A percentile compares a stretch with the other conserved stretches of the same genome.
These are phyloP conservation scores for Euphorbia pulcherrima DNA, from an alignment of 345 rosid genomes.

Conservation along the genomic window DNA sequence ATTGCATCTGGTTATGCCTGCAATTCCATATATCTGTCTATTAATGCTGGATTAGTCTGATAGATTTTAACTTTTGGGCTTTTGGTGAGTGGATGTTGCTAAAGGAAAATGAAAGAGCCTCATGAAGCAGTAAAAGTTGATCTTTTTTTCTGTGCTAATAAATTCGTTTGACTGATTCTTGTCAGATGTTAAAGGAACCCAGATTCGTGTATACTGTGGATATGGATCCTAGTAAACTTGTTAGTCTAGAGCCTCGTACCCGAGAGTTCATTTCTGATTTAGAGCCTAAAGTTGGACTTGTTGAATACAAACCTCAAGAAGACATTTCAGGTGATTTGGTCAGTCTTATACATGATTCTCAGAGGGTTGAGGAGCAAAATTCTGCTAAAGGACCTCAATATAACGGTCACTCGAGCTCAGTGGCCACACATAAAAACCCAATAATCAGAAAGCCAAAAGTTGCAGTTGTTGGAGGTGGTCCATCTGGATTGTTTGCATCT, in stretches of 20 bases:
- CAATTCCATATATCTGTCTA: background rate
- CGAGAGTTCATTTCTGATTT: conserved; percentile 70
- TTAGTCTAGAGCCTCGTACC: conserved; percentile 76
- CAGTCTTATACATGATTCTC: conserved; percentile 46
- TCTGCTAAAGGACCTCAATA: conserved; percentile 20
- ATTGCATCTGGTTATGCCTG: background rate
- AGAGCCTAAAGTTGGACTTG: conserved; percentile 62
- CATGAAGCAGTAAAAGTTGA: background rate
- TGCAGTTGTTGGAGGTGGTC: conserved; percentile 87
- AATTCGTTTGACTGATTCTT: conserved; percentile 19
- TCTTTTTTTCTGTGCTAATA: background rate
- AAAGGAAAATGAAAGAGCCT: conserved; percentile 1
- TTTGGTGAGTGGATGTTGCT: background rate
- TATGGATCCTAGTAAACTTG: conserved; percentile 68
- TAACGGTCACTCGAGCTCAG: conserved; percentile 20
- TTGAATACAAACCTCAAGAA: conserved; percentile 51
- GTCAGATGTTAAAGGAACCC: conserved; percentile 72
- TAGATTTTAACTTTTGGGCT: background rate
- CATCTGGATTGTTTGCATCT: conserved; percentile 90
- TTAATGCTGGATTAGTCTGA: background rate
- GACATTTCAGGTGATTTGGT: conserved; percentile 55
- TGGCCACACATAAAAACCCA: conserved; percentile 22
- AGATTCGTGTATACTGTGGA: conserved; percentile 89
- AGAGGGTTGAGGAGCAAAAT: conserved; percentile 20
- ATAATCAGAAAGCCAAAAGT: conserved; percentile 48